These are phyloP conservation scores for Chaetomium cochliodes DNA, from an alignment of 495 filamentous ascomycete genomes.

Conservation along the genomic window DNA sequence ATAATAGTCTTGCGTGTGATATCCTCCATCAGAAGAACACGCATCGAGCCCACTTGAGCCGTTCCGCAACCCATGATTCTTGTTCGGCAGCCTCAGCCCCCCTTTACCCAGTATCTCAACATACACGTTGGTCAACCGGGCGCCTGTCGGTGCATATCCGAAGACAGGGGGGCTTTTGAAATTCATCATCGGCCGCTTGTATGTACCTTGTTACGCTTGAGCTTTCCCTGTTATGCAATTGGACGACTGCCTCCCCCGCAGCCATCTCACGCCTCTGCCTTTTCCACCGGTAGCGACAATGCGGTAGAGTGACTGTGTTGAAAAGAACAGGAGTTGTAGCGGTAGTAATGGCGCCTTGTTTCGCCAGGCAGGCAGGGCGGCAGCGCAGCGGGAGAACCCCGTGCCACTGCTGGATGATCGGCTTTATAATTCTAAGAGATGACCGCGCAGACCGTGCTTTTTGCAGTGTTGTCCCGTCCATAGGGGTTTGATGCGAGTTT, in stretches of 20 bases:
- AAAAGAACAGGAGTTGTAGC: too few species aligned
- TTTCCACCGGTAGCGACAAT: too few species aligned
- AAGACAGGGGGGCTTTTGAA: not conserved
- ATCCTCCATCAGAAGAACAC: too few species aligned
- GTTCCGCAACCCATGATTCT: not conserved
- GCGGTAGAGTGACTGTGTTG: too few species aligned
- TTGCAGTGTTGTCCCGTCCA: constrained; percentile 5
- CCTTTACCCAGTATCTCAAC: not conserved
- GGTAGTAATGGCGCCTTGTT: too few species aligned
- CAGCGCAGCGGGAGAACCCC: constrained; percentile 4
- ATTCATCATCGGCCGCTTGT: constrained; percentile 3
- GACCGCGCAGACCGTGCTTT: constrained; percentile 3
- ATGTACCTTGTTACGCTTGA: too few species aligned
- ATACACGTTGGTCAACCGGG: not conserved
- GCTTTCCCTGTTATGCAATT: not conserved
- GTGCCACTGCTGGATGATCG: not conserved
- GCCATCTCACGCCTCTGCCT: not conserved
- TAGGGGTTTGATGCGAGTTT: not conserved
- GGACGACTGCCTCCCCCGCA: constrained; percentile 1
- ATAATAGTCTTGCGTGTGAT: too few species aligned
- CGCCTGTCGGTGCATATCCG: not conserved
- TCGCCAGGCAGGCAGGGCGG: too few species aligned
- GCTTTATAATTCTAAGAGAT: not conserved
- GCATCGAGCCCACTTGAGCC: not conserved
- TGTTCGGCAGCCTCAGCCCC: constrained; percentile 8